Base-by-base conservation (phyloP, 148 eudicot genomes). In the Rhododendron mucronatum region DNA sequence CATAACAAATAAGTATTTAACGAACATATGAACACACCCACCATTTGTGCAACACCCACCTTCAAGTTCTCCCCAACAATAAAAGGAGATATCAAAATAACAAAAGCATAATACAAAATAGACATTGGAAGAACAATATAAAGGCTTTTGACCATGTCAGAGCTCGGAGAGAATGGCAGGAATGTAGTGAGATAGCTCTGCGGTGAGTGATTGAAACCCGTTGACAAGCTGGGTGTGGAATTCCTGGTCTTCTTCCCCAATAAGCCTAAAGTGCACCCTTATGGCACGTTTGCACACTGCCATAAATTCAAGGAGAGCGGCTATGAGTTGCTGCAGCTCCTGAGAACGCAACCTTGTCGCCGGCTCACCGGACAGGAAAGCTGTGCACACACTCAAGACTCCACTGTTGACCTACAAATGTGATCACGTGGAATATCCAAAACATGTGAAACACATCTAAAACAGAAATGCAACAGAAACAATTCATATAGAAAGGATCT, bases 101-200 rank as follows among this genome's bases (percentile, higher is more conserved):
- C 9, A 57, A 82, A 82, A 75, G 78, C 53, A 84, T 37, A 79
- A 75, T 67, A 82, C 69, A 81, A 13, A 37, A 65, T 30, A 78
- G 83, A 83, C 69, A 76, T 81, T 35, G 3, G 85, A 74, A 73
- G 41, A 65, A 83, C 35, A 23, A 86, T 59, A 53, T 55, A 79
- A 3, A 35, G 35, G 75, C 75, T 1, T 13, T 35, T 41, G n/a
- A 83, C 37, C 74, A 55, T 33, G 82, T 90, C 87, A 97, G 23
- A 97, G 94, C 92, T 97, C 98, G 0, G 99, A 97, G 78, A 97
- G 96, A 90, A 97, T 97, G 84, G 99, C 99, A 37, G 99, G 99
- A 80, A 97, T 95, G 88, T 97, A 97, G 84, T 97, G 99, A 75
- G 99, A 97, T 82, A 97, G 87, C 88, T 97, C 99, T 5, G 99